A percentile compares a stretch with the other conserved stretches of the same genome.
phyloP scores from a whole-genome alignment of 2,329 filamentous ascomycete species.

The Stemphylium vesicarium region DNA sequence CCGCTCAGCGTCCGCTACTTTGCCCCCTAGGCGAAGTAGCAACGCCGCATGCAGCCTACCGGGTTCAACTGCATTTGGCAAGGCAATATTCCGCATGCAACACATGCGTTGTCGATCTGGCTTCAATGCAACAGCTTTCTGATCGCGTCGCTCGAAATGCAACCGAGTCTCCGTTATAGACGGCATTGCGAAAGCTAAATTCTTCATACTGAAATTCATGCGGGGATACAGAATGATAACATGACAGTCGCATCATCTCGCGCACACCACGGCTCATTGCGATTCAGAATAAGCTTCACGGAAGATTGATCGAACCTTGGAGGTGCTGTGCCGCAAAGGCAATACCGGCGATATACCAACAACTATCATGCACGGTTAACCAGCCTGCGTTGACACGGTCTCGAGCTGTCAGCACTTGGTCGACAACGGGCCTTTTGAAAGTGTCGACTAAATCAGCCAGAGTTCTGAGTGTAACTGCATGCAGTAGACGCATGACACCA shows the following conservation, averaged over 20 bases:
- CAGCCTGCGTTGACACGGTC: neutral
- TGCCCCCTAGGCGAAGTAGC: too few species aligned
- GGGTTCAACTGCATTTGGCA: too few species aligned
- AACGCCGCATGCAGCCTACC: too few species aligned
- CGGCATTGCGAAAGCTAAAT: neutral
- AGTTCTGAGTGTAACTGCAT: neutral
- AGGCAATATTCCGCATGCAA: too few species aligned
- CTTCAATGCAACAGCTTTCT: too few species aligned
- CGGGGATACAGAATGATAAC: neutral
- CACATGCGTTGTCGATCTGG: too few species aligned
- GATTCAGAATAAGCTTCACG: constrained; percentile 1
- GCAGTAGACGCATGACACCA: neutral
- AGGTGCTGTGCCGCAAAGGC: neutral
- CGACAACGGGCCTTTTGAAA: neutral
- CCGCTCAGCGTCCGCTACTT: too few species aligned
- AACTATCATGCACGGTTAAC: neutral
- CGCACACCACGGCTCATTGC: neutral
- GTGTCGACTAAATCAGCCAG: neutral
- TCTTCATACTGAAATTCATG: neutral
- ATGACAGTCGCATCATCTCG: neutral
- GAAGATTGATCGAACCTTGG: neutral
- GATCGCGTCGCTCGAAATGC: too few species aligned
- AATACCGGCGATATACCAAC: neutral
- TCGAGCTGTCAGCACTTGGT: constrained; percentile 1
- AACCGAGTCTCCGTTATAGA: neutral